Evolutionary conservation across 345 rosid species (phyloP).

Genomic region (Salix dunnii): DNA sequence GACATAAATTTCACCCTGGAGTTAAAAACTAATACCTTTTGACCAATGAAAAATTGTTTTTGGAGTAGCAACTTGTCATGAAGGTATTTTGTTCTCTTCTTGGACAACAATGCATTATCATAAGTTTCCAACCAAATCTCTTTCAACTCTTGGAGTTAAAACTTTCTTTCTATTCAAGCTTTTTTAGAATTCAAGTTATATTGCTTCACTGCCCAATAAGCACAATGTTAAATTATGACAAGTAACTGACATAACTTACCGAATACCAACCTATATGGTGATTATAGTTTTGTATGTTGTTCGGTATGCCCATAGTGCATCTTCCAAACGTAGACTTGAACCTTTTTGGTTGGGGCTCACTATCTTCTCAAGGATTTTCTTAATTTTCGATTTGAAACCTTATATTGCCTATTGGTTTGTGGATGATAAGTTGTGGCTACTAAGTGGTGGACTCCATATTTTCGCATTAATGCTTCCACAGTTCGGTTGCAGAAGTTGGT

Average conservation of each 20-base stretch:
- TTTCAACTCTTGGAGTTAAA: not conserved
- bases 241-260: not conserved
- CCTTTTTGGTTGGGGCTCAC: no score
- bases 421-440: no score
- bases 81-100: not conserved
- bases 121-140: not conserved
- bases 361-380: no score
- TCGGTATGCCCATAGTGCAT: not conserved
- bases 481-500: not conserved
- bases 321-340: not conserved
- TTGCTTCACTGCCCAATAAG: not conserved
- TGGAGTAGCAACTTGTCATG: not conserved
- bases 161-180: not conserved
- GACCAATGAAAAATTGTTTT: no score
- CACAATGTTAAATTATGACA: not conserved
- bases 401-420: no score
- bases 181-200: no score
- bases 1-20: not conserved
- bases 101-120: no score
- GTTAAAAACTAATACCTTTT: not conserved
- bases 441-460: no score
- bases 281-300: not conserved
- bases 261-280: not conserved
- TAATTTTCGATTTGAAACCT: no score
- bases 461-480: no score